Evolutionary conservation across 129 eudicot genomes (phyloP).

Genomic region (Silybum marianum): DNA sequence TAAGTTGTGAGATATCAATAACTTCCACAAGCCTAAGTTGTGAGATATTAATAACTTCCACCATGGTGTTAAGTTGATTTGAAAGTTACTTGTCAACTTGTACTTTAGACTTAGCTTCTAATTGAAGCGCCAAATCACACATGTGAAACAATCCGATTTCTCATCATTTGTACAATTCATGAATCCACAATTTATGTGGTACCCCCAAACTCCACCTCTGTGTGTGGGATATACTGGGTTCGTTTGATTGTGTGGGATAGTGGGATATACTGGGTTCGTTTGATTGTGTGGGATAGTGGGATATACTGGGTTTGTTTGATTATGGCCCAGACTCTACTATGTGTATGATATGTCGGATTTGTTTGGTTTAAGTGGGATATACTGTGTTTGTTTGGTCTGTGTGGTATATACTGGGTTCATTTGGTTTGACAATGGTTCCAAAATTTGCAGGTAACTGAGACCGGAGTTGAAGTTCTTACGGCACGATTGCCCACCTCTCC

Average conservation of each 20-base stretch:
- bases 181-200: not conserved
- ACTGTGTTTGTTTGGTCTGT: no score
- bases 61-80: not conserved
- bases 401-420: not conserved
- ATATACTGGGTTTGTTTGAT: not conserved
- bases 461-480: slow-evolving; percentile 94
- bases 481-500: slow-evolving; percentile 91
- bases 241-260: not conserved
- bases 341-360: not conserved
- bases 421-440: not conserved
- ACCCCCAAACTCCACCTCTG: not conserved
- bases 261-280: not conserved
- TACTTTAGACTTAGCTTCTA: not conserved
- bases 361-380: not conserved
- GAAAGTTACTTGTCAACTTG: not conserved
- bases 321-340: no score
- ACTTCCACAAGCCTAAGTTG: not conserved
- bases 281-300: not conserved
- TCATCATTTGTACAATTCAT: not conserved
- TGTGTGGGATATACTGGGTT: not conserved
- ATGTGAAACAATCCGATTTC: not conserved
- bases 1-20: not conserved
- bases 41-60: not conserved
- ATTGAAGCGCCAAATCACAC: not conserved
- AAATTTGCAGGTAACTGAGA: slow-evolving; percentile 81